Conservation (phyloP, 2,329 filamentous ascomycete genomes). For the Trichothecium roseum region DNA sequence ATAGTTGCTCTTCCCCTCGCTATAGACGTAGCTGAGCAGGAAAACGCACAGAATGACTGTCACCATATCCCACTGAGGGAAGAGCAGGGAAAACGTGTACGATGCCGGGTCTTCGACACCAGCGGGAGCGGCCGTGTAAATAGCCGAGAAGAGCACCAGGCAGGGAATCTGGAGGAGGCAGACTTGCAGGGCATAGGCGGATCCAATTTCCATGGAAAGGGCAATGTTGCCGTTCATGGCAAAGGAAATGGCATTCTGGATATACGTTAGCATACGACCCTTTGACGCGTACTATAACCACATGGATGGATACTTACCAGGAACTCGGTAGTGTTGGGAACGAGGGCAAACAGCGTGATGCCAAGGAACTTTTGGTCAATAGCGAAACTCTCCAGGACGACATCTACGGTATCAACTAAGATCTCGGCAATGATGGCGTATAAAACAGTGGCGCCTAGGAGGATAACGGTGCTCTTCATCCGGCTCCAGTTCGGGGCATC, state of each 20-base stretch:
- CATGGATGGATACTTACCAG: constrained; percentile 56
- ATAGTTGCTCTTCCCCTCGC: constrained; percentile 98
- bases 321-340: constrained; percentile 97
- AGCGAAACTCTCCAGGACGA: constrained; percentile 80
- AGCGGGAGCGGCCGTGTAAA: constrained; percentile 43
- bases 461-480: constrained; percentile 78
- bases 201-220: constrained; percentile 97
- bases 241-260: constrained; percentile 93
- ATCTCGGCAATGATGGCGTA: constrained; percentile 98
- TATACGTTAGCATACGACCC: constrained; percentile 7
- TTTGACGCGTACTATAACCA: not conserved
- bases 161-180: constrained; percentile 91
- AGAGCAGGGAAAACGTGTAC: constrained; percentile 77
- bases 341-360: constrained; percentile 90
- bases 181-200: constrained; percentile 91
- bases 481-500: constrained; percentile 99
- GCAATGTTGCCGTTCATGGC: constrained; percentile 99
- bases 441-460: constrained; percentile 78
- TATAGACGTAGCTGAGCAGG: constrained; percentile 92
- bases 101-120: constrained; percentile 27
- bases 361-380: constrained; percentile 97
- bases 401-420: constrained; percentile 90
- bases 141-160: constrained; percentile 79
- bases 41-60: constrained; percentile 95
- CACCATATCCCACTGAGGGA: constrained; percentile 99